Evolutionary conservation across 106 monocot species (phyloP), one percentile per base, ranked within the genome.

Genomic region (Acanthochlamys bracteata): DNA sequence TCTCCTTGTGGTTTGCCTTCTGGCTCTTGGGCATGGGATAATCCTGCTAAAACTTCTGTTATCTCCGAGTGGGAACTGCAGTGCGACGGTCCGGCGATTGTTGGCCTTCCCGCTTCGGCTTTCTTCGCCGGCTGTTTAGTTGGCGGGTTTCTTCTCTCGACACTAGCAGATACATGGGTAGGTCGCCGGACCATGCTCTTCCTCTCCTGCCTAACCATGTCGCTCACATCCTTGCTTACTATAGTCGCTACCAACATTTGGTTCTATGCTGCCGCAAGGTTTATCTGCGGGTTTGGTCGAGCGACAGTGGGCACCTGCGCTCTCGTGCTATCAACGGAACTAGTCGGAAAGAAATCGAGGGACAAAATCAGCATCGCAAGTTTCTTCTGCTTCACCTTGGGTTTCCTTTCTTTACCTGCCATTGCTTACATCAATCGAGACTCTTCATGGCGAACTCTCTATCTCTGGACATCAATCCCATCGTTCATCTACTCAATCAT

Each of bases 141-240:
- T 58, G 79, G 79, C 11, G 67, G 78, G 17, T 45, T 79, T 51
- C 7, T 60, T 14, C 69, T 73, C 39, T 19, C 69, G 21, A 65
- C 73, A 6, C 58, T 73, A 12, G 73, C 68, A 11, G 73, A 73
- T 41, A 61, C 69, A 19, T 27, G 55, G 24, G 69, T 81, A 42
- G 80, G 80, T 20, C 71, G 80, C 7, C 75, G 72, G 75, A 67
- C 61, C 24, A 54, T 46, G 53, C 71, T 81, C 24, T 12, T 68
- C 63, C 25, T 81, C 63, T 73, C 67, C 17, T 81, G 72, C 41
- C 55, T 81, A 57, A 2, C 24, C 63, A 72, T 55, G 65, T 67
- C 75, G 15, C 11, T 75, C 47, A 7, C 68, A 22, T 60, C 55
- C 11, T 11, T 39, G 16, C 63, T 72, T 25, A 68, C 76, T 2